Base-by-base conservation (phyloP, 1,284 basidiomycete species). In the Microbotryum violaceum region DNA sequence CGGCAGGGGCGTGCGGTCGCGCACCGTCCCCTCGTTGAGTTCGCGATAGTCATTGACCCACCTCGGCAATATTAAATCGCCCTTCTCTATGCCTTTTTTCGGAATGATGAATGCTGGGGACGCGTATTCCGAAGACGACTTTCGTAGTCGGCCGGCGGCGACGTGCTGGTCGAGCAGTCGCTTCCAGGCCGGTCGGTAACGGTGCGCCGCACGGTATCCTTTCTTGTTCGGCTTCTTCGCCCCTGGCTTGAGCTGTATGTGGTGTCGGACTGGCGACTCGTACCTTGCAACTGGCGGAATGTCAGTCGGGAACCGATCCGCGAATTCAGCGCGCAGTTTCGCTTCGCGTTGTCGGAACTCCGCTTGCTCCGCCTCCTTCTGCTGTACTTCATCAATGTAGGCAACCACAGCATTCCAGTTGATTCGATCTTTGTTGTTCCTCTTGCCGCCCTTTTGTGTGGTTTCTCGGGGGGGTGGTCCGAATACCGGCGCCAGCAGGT, bases 101-200 rank as follows among this genome's bases (percentile, higher is more conserved):
- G 74, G 73, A 37, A 79, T 74, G 62, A 82, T 82, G 1, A 82
- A 73, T 46, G 81, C 69, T 0, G 78, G 78, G 0, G 79, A 68
- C 0, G 70, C 76, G 23, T 72, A 31, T 9, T 31, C 55, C 4
- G 56, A 61, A n/a, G 46, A 14, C 12, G 55, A 61, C 12, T 31
- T n/a, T 5, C 50, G 55, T 16, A 64, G 67, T 6, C 59, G 10
- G 5, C 63, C 56, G 3, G 60, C 60, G 2, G 27, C 56, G 29
- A 65, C 6, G 20, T 65, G 56, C 23, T 61, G 49, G 7, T 66
- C 62, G 1, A 66, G 37, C 21, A 61, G 52, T 2, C 21, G 21
- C 8, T 54, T 56, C 65, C 65, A 66, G 0, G 46, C 10, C 20
- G 49, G 46, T 25, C 47, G 21, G 53, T 62, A 60, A 20, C 54